Base-by-base conservation (phyloP, 495 filamentous ascomycete genomes). In the Daldinia vernicosa region DNA sequence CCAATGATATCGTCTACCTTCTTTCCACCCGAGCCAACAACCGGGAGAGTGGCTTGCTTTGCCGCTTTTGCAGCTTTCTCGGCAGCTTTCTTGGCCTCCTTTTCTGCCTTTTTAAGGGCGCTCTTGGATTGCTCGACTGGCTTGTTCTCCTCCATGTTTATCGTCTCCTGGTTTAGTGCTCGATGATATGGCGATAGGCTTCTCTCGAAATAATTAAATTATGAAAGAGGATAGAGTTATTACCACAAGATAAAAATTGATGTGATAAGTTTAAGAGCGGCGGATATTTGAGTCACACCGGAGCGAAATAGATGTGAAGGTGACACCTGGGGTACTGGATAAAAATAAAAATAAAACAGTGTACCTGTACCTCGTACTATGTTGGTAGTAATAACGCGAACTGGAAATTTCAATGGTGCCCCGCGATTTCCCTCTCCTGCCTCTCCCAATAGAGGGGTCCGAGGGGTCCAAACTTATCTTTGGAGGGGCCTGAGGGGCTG, bases 1-100 rank as follows among this genome's bases (percentile, higher is more conserved):
- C 94, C 93, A 74, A 96, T 97, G 68, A 97, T 84, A 75, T 85
- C 84, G 27, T 81, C 76, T 75, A 85, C 83, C 81, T 86, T 87
- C 61, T 81, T 84, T n/a, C 75, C 72, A 43, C 64, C 50, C 7
- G n/a, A 54, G 58, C 82, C 83, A 17, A 83, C 81, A 1, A 84
- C 74, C 1, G 83, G 76, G 28, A 86, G 66, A 6, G 75, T 57
- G 54, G 82, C 72, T 73, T 84, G 77, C 78, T 90, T 90, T 37
- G 87, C 86, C 0, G 84, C 85, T 81, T 91, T 91, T 67, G 89
- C 87, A 17, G 88, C 89, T 78, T 92, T 91, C 24, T 87, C 86
- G 30, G 86, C 86, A 47, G 88, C 87, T 75, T 88, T 79, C 75
- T 90, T 90, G 17, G 88, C 88, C 74, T 84, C 81, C 82, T 47